A percentile compares a stretch with the other conserved stretches of the same genome.
Conservation (phyloP, 768 basidiomycete genomes). For the Mycena polygramma region DNA sequence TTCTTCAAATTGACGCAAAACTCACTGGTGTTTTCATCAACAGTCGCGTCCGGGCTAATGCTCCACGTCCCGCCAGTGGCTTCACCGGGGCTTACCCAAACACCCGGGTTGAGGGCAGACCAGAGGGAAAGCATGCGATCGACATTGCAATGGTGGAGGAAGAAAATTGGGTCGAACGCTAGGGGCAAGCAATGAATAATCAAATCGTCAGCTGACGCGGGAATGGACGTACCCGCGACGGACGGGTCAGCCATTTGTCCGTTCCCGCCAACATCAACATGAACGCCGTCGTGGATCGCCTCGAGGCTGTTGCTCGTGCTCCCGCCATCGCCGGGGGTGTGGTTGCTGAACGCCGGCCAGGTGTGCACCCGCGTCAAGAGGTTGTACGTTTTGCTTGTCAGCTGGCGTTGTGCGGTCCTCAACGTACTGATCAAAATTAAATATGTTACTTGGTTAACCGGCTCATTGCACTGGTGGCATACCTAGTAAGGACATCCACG, state of each 20-base stretch:
- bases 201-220: neutral
- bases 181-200: neutral
- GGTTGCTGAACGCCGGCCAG: constrained; percentile 64
- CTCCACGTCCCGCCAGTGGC: constrained; percentile 49
- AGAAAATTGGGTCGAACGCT: constrained; percentile 69
- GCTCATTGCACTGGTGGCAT: neutral
- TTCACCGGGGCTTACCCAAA: constrained; percentile 52
- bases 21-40: constrained; percentile 48
- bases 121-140: constrained; percentile 67
- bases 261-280: constrained; percentile 55
- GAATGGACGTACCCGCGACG: constrained; percentile 51
- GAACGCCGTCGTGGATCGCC: constrained; percentile 63
- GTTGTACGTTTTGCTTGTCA: constrained; percentile 50
- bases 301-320: constrained; percentile 62
- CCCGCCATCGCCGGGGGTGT: constrained; percentile 51
- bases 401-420: constrained; percentile 40
- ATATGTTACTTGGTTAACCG: neutral
- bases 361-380: constrained; percentile 52
- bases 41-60: constrained; percentile 41
- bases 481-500: constrained; percentile 47
- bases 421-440: constrained; percentile 37
- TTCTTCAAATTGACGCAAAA: neutral
- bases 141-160: constrained; percentile 66
- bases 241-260: constrained; percentile 58
- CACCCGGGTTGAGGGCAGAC: constrained; percentile 58